Base-by-base conservation (phyloP, 148 eudicot genomes). In the Chenopodium formosanum region DNA sequence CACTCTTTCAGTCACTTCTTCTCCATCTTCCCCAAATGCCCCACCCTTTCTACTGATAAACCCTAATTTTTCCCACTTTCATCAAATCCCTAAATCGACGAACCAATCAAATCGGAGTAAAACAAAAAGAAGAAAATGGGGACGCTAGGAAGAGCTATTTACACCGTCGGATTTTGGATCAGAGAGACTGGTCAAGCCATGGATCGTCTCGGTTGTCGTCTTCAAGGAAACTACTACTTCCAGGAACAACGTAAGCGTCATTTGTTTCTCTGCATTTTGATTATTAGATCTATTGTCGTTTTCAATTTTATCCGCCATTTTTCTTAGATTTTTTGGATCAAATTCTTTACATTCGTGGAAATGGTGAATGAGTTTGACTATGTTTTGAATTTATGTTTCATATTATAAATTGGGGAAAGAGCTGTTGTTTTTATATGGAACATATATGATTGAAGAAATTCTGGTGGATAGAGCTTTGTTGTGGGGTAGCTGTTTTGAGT, bases 111-210 rank as follows among this genome's bases (percentile, higher is more conserved):
- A 13, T 80, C 52, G 14, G 32, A 52, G 10, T 50, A 74, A 48
- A 48, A 14, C 7, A n/a, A 20, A 14, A 19, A 22, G 48, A 12
- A 64, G 31, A 80, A 78, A 68, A 93, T 93, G 97, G 97, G 94
- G 11, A 85, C 94, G 5, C 47, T 95, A 22, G 97, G 98, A 6
- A 89, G 91, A 86, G 92, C 96, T 80, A 88, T 95, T 80, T 95
- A 93, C 89, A 80, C 91, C 60, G 93, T 95, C 25, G 98, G 97
- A 58, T 92, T 89, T 85, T 95, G 98, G 98, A 92, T 95, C 91
- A 88, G 98, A 9, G 96, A 89, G 50, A 88, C 98, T 50, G 98
- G 98, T 75, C 98, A 95, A 88, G 97, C 98, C 79, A 74, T 95
- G 72, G 97, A 93, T 91, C 98, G 98, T 63, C 92, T 95, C 77